Evolutionary conservation across 148 eudicot species (phyloP).

Genomic region (Heliosperma pusillum): DNA sequence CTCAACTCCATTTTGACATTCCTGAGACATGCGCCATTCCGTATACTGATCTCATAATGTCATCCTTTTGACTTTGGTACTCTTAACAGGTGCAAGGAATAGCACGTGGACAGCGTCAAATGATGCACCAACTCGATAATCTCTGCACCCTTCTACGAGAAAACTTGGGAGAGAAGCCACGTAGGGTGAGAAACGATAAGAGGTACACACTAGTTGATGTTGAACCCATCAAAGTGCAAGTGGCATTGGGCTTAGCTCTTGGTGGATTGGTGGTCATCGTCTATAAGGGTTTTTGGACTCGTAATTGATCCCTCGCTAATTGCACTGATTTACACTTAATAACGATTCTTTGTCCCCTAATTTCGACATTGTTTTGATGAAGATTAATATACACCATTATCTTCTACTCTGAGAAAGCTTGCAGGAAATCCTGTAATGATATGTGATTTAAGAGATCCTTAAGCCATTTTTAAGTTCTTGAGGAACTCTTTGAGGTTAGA

Average conservation of each 20-base stretch:
- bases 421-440: constrained; percentile 20
- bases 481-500: constrained; percentile 21
- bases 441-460: constrained; percentile 23
- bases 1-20: too few species aligned
- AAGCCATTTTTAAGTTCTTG: constrained; percentile 14
- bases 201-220: constrained; percentile 28
- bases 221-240: constrained; percentile 32
- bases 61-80: constrained; percentile 1
- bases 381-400: constrained; percentile 12
- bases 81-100: constrained; percentile 48
- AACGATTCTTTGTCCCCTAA: constrained; percentile 5
- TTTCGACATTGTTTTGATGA: not conserved
- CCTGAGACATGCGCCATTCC: too few species aligned
- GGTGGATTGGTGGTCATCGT: constrained; percentile 67
- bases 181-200: constrained; percentile 31
- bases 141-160: constrained; percentile 61
- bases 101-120: constrained; percentile 77
- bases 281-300: constrained; percentile 51
- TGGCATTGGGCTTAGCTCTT: constrained; percentile 41
- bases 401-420: constrained; percentile 28
- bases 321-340: constrained; percentile 7
- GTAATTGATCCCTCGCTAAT: constrained; percentile 35
- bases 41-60: not conserved
- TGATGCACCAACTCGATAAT: constrained; percentile 75
- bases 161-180: constrained; percentile 38